Base-by-base conservation (phyloP, 345 rosid species). In the Gossypium australe region DNA sequence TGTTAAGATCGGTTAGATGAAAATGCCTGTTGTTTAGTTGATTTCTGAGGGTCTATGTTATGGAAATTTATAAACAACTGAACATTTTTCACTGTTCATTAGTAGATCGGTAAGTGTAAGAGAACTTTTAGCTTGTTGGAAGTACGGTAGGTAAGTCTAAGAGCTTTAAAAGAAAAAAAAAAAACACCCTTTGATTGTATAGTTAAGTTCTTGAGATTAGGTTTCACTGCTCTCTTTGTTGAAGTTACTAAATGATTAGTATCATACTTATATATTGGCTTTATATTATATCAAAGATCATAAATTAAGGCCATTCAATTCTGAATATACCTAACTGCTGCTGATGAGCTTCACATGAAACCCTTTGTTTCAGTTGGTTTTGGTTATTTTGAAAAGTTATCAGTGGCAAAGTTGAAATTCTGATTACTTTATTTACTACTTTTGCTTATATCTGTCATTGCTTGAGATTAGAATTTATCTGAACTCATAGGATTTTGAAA, bases 401-500 rank as follows among this genome's bases (percentile, higher is more conserved):
- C n/a, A 24, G 56, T 56, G 48, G 20, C 56, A 67, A 24, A 24
- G 41, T 16, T 67, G 12, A 14, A 67, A 11, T 22, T 47, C 7
- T 22, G 2, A 20, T 66, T 29, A 29, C 43, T 45, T 44, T n/a
- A 20, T 66, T 11, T 12, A 11, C 12, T 44, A 44, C 70, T 43
- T 65, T 41, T n/a, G 25, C 13, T 41, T 38, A n/a, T 43, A 64
- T 41, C 3, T 43, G 17, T 66, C 27, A 16, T 7, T 66, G 0
- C 9, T 67, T 67, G 71, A 67, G 55, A 67, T 24, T 67, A 68
- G 16, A 24, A 68, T 48, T 68, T 20, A 48, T 68, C 22, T 24
- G 16, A 25, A 48, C 34, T 52, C 57, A 8, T 47, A 68, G 5
- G 57, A 14, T 8, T 49, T 68, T 47, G 18, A 47, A 10, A 13